These are phyloP conservation scores for Erucastrum elatum DNA, from an alignment of 345 rosid genomes.

Conservation along the genomic window DNA sequence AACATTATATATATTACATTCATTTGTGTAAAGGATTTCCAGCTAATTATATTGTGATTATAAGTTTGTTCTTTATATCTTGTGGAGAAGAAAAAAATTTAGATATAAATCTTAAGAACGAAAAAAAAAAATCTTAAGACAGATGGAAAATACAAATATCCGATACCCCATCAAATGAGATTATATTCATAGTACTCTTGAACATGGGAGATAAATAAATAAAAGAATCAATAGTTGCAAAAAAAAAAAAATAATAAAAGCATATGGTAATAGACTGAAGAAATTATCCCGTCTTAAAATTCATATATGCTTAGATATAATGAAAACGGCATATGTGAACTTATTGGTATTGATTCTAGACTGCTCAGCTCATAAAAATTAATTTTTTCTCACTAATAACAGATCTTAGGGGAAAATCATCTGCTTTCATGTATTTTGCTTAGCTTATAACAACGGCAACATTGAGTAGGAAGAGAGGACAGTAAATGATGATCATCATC, in stretches of 20 bases:
- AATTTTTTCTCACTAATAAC: background rate
- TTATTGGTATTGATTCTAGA: background rate
- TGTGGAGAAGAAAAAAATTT: background rate
- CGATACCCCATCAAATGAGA: background rate
- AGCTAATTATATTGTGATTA: background rate
- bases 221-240: background rate
- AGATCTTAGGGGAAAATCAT: background rate
- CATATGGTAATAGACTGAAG: background rate
- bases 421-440: slow-evolving; percentile 25
- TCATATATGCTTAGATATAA: background rate
- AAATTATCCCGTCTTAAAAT: background rate
- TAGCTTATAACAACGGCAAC: slow-evolving; percentile 45
- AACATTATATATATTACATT: background rate
- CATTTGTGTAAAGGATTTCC: background rate
- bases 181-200: background rate
- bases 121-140: background rate
- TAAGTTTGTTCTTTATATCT: background rate
- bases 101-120: background rate
- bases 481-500: slow-evolving; percentile 13
- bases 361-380: background rate
- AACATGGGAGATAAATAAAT: background rate
- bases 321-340: background rate
- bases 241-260: background rate
- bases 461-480: slow-evolving; percentile 30
- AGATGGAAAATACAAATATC: background rate